These are phyloP conservation scores for Elsinoe australis DNA, from an alignment of 2,329 filamentous ascomycete species.

Conservation along the genomic window DNA sequence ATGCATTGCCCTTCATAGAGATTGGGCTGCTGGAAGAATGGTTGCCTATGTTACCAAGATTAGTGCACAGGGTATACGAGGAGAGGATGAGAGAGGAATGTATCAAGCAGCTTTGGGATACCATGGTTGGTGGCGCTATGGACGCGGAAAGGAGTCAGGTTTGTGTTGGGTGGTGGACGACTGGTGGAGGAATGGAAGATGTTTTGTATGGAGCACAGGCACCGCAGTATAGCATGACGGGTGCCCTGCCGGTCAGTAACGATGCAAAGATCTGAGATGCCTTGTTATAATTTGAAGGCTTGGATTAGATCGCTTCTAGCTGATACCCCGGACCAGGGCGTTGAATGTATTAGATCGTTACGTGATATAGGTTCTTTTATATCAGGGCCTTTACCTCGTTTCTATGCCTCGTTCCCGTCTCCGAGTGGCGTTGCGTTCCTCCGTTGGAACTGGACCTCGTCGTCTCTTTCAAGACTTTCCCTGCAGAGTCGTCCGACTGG, in stretches of 20 bases:
- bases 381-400: no score
- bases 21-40: constrained; percentile 68
- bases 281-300: background rate
- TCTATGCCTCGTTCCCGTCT: no score
- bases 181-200: constrained; percentile 51
- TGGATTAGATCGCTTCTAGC: background rate
- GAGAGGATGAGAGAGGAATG: constrained; percentile 55
- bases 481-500: no score
- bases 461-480: no score
- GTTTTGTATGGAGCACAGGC: constrained; percentile 42
- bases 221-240: constrained; percentile 10
- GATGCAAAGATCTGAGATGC: constrained; percentile 6
- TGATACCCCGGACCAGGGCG: constrained; percentile 12
- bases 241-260: background rate
- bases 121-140: constrained; percentile 74
- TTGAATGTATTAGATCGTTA: constrained; percentile 3
- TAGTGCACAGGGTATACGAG: constrained; percentile 59
- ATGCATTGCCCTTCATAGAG: constrained; percentile 67
- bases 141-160: constrained; percentile 74
- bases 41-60: constrained; percentile 62
- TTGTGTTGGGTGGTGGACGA: constrained; percentile 81
- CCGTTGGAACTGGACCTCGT: no score
- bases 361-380: no score
- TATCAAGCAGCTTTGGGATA: constrained; percentile 68
- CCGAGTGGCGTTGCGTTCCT: no score